These are phyloP conservation scores for Choanephora cucurbitarum DNA, from an alignment of 371 early-diverging fungal genomes.

Conservation along the genomic window DNA sequence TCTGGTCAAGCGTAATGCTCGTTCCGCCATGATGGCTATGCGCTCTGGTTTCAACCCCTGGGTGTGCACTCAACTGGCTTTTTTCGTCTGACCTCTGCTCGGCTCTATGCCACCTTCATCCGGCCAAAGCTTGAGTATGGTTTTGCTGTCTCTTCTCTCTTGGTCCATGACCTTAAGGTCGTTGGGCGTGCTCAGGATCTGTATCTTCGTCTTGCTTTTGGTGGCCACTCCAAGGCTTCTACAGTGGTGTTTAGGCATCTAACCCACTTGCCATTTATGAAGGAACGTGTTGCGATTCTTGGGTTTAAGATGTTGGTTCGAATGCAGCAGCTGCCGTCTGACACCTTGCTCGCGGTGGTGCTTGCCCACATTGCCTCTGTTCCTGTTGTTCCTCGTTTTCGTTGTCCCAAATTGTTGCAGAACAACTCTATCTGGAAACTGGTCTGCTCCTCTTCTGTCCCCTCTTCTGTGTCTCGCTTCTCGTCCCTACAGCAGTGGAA, in stretches of 20 bases:
- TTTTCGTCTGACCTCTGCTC: conserved; percentile 1
- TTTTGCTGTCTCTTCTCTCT: background rate
- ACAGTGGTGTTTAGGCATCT: conserved; percentile 21
- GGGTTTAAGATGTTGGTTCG: conserved; percentile 7
- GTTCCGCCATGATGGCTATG: conserved; percentile 2
- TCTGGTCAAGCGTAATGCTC: background rate
- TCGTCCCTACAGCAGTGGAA: background rate
- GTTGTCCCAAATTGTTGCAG: background rate
- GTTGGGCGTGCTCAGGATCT: background rate
- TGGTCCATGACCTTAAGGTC: background rate
- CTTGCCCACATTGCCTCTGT: background rate
- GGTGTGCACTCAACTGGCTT: conserved; percentile 6
- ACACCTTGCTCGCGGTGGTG: conserved; percentile 5
- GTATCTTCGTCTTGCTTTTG: conserved; percentile 17
- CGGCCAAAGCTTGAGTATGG: background rate
- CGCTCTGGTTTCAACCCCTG: background rate
- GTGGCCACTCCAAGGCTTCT: conserved; percentile 7
- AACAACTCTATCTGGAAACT: background rate
- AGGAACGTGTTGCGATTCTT: conserved; percentile 2
- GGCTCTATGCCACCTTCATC: background rate
- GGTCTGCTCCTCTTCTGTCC: no score
- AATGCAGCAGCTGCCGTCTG: conserved; percentile 1
- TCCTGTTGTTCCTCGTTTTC: background rate
- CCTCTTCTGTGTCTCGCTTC: background rate
- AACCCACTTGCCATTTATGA: conserved; percentile 16